Conservation (phyloP, 2,329 filamentous ascomycete genomes). For the Botryotinia globosa region DNA sequence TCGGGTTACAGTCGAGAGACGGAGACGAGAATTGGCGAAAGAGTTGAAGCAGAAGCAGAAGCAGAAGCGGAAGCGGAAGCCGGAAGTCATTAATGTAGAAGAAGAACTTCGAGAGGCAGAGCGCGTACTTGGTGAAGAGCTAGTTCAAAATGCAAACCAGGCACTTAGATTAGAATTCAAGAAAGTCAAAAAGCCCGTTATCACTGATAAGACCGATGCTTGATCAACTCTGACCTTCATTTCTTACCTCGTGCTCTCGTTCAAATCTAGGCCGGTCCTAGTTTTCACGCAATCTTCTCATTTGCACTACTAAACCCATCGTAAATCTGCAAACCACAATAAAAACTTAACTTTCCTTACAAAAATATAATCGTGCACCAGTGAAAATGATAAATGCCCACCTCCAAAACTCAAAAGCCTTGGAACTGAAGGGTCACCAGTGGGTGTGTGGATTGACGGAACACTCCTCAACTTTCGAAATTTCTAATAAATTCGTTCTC, state of each 20-base stretch:
- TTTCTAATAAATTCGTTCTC: too few relatives aligned
- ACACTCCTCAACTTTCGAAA: too few relatives aligned
- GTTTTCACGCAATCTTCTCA: neutral
- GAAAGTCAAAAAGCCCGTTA: neutral
- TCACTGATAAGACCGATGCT: neutral
- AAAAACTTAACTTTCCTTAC: neutral
- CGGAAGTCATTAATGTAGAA: too few relatives aligned
- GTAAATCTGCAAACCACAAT: neutral
- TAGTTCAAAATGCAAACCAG: fast-evolving
- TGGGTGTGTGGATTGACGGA: too few relatives aligned
- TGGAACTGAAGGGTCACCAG: neutral
- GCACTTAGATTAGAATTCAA: neutral
- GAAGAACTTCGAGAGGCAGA: too few relatives aligned
- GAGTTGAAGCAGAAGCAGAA: too few relatives aligned
- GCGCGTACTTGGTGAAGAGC: neutral
- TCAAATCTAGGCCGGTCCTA: neutral
- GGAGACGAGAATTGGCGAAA: too few relatives aligned
- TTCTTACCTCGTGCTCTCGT: neutral
- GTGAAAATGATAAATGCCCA: neutral
- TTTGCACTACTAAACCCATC: neutral
- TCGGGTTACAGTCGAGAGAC: too few relatives aligned
- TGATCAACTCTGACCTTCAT: neutral
- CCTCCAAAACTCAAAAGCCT: neutral
- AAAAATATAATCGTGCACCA: neutral
- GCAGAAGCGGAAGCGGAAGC: too few relatives aligned